These are phyloP conservation scores for Claviceps sp. DNA, from an alignment of 2,329 filamentous ascomycete genomes.

Conservation along the genomic window DNA sequence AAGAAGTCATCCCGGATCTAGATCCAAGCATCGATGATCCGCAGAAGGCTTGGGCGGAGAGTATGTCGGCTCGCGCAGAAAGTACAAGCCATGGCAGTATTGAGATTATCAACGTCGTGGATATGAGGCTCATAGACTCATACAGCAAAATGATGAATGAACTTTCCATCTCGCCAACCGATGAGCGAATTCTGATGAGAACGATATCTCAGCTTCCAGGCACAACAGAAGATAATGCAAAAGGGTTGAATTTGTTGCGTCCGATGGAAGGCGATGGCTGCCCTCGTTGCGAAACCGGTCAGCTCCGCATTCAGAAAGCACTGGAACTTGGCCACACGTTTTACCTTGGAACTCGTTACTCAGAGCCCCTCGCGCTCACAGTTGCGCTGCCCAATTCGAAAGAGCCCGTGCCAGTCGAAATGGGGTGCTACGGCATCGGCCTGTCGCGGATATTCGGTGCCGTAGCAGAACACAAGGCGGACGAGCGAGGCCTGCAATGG, in stretches of 20 bases:
- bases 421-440: slow-evolving; percentile 96
- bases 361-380: slow-evolving; percentile 53
- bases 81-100: background rate
- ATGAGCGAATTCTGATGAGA: slow-evolving; percentile 1
- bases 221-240: slow-evolving; percentile 13
- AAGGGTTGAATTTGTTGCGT: slow-evolving; percentile 46
- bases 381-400: slow-evolving; percentile 30
- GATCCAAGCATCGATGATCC: slow-evolving; percentile 57
- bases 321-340: slow-evolving; percentile 95
- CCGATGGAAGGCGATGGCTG: slow-evolving; percentile 58
- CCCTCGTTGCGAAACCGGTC: slow-evolving; percentile 51
- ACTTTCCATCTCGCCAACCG: slow-evolving; percentile 14
- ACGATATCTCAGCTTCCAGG: background rate
- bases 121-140: slow-evolving; percentile 15
- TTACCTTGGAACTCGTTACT: slow-evolving; percentile 82
- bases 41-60: slow-evolving; percentile 35
- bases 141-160: slow-evolving; percentile 13
- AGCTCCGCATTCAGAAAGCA: slow-evolving; percentile 53
- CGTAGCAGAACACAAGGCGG: slow-evolving; percentile 61
- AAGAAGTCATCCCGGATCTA: slow-evolving; percentile 49
- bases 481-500: slow-evolving; percentile 71
- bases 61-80: slow-evolving; percentile 12
- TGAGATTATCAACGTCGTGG: slow-evolving; percentile 22
- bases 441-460: slow-evolving; percentile 83
- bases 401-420: slow-evolving; percentile 50